phyloP scores from a whole-genome alignment of 2,329 filamentous ascomycete genomes.

The Aureobasidium mangrovei region DNA sequence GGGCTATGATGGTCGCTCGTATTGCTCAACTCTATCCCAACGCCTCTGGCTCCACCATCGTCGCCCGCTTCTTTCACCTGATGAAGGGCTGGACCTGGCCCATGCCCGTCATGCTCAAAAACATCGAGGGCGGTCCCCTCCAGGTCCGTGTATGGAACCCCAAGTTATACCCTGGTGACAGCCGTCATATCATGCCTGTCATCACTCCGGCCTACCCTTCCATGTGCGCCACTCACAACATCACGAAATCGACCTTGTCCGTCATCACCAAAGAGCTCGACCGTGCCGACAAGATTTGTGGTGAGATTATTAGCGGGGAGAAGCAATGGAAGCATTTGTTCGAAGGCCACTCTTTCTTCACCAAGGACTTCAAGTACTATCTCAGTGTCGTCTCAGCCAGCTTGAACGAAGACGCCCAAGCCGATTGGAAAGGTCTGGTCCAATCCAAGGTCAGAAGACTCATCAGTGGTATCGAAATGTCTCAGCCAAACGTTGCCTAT shows the following conservation, averaged over 20 bases:
- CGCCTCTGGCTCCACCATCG: constrained; percentile 77
- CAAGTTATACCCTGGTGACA: constrained; percentile 70
- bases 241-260: constrained; percentile 74
- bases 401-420: constrained; percentile 73
- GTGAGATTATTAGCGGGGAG: constrained; percentile 61
- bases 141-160: constrained; percentile 92
- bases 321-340: constrained; percentile 82
- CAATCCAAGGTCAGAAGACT: constrained; percentile 88
- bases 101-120: constrained; percentile 81
- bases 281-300: constrained; percentile 66
- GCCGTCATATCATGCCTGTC: constrained; percentile 89
- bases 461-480: constrained; percentile 72
- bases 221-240: constrained; percentile 95
- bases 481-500: constrained; percentile 63
- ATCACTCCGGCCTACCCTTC: constrained; percentile 96
- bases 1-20: constrained; percentile 93
- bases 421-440: constrained; percentile 82
- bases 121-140: constrained; percentile 71
- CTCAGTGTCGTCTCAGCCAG: constrained; percentile 78
- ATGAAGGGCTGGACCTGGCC: constrained; percentile 92
- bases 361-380: constrained; percentile 88
- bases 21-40: constrained; percentile 95
- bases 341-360: constrained; percentile 86
- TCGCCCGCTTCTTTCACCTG: constrained; percentile 90
- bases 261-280: constrained; percentile 78